Conservation (phyloP, 352 stramenopile species). For the Pythium dissimile region DNA sequence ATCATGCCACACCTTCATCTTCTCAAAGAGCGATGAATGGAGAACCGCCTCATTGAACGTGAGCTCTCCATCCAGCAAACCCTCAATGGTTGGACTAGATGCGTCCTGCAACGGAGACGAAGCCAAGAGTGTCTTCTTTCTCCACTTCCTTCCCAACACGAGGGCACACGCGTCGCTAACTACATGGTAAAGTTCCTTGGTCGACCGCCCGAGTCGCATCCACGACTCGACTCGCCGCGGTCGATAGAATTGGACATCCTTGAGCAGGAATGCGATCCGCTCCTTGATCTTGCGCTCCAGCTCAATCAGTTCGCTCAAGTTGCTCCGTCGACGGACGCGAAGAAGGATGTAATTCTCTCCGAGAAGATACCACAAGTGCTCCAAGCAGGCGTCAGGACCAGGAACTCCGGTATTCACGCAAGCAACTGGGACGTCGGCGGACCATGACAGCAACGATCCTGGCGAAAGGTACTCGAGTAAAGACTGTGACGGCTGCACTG, state of each 20-base stretch:
- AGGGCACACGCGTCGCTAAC: constrained; percentile 57
- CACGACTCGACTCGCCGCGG: constrained; percentile 62
- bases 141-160: constrained; percentile 40
- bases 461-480: constrained; percentile 39
- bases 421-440: constrained; percentile 12
- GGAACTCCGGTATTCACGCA: neutral
- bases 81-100: no score
- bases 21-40: constrained; percentile 43
- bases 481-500: neutral
- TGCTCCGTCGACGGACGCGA: constrained; percentile 55
- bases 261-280: constrained; percentile 48
- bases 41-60: constrained; percentile 45
- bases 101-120: no score
- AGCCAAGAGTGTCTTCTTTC: neutral
- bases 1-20: constrained; percentile 53
- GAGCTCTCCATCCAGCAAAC: neutral
- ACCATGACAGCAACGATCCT: constrained; percentile 32
- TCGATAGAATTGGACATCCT: constrained; percentile 60
- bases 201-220: constrained; percentile 57
- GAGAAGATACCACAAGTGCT: constrained; percentile 70
- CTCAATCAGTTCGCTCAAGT: constrained; percentile 50
- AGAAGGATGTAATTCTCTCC: constrained; percentile 69
- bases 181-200: constrained; percentile 69
- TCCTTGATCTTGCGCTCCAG: constrained; percentile 60
- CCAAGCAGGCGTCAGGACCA: constrained; percentile 17